Percentiles rank a stretch among this genome's conserved stretches.
Conservation (phyloP, 1,284 basidiomycete species). For the Gymnopus androsaceus region DNA sequence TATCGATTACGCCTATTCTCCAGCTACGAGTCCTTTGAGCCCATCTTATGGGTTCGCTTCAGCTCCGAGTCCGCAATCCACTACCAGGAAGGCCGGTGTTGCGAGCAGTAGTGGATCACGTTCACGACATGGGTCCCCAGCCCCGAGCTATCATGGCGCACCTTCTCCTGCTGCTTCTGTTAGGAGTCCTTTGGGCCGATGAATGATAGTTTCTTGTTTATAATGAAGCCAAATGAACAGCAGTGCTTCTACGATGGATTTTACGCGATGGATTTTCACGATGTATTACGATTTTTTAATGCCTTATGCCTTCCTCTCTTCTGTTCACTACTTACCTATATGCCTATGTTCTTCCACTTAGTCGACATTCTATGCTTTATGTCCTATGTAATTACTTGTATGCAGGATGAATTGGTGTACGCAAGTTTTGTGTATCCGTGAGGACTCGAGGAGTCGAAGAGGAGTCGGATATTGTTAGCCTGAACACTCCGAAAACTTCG, state of each 20-base stretch:
- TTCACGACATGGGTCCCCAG: background rate
- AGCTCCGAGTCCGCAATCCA: background rate
- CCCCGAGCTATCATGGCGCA: background rate
- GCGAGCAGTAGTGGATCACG: background rate
- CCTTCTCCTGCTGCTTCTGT: background rate
- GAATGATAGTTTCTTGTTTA: too few species aligned
- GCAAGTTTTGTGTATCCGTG: background rate
- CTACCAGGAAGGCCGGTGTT: background rate
- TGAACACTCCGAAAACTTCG: background rate
- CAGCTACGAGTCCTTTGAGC: background rate
- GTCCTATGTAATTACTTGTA: too few species aligned
- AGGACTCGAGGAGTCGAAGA: background rate
- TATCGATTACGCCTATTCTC: background rate
- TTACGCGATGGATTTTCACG: background rate
- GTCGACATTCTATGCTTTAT: too few species aligned
- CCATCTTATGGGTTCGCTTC: background rate
- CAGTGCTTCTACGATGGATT: background rate
- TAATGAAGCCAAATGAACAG: background rate
- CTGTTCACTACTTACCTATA: too few species aligned
- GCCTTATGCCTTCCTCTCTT: too few species aligned
- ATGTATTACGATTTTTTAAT: too few species aligned
- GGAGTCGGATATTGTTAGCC: too few species aligned
- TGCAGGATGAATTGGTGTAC: too few species aligned
- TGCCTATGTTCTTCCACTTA: too few species aligned
- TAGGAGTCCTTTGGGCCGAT: background rate